These are phyloP conservation scores for Posidonia oceanica DNA, from an alignment of 116 monocot genomes.

Conservation along the genomic window DNA sequence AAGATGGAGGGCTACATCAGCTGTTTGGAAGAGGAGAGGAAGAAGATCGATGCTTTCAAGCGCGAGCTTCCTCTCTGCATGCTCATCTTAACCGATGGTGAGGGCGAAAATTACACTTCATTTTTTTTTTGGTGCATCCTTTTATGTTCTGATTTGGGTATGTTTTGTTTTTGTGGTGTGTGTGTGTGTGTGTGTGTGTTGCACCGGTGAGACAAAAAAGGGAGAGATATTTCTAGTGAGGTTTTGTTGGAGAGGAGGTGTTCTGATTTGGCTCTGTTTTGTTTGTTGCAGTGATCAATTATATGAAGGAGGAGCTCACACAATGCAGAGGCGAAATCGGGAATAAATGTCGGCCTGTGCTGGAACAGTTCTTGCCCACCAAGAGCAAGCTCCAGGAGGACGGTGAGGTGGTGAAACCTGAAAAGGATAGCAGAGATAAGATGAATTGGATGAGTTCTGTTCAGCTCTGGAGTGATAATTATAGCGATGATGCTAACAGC, in stretches of 20 bases:
- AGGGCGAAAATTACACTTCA: neutral
- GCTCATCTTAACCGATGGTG: conserved; percentile 50
- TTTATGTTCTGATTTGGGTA: neutral
- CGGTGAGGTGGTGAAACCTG: conserved; percentile 16
- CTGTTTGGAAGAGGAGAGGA: conserved; percentile 50
- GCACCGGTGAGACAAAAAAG: too few relatives aligned
- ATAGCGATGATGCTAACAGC: conserved; percentile 16
- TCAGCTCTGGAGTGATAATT: conserved; percentile 64
- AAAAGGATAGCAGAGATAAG: conserved; percentile 40
- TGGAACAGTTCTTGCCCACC: conserved; percentile 55
- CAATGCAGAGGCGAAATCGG: conserved; percentile 5
- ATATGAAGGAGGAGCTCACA: conserved; percentile 41
- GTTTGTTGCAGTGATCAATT: conserved; percentile 42
- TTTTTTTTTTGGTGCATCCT: neutral
- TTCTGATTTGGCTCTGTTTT: neutral
- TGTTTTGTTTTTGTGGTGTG: neutral
- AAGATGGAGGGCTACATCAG: conserved; percentile 41
- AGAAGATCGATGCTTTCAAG: conserved; percentile 68
- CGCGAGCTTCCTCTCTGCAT: conserved; percentile 74
- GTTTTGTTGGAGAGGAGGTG: neutral
- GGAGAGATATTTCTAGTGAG: neutral
- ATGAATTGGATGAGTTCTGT: conserved; percentile 88
- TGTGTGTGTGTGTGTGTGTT: too few relatives aligned
- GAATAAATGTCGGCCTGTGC: neutral
- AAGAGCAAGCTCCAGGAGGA: conserved; percentile 33